Base-by-base conservation (phyloP, 306 rosid genomes). In the Senna tora region DNA sequence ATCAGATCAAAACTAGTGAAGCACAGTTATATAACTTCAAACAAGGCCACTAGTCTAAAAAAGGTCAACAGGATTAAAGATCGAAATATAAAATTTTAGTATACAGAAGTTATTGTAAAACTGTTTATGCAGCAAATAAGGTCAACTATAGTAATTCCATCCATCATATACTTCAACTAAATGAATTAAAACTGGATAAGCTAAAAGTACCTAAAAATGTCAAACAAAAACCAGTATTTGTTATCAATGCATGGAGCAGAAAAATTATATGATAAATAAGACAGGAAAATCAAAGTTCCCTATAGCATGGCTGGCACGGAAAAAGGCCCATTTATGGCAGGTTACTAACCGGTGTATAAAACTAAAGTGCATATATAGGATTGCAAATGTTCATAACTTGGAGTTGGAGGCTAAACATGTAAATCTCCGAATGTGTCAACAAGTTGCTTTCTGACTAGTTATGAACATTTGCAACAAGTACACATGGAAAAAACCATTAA, bases 1-100 rank as follows among this genome's bases (percentile, higher is more conserved):
- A 39, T 19, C 30, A 19, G 32, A 62, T 1, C 50, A 62, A 36
- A 62, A 62, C 50, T 19, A 62, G 49, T 34, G 51, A 62, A 65
- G 21, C 13, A 13, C 39, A 14, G 38, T 30, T 42, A 41, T 13
- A 32, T 6, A 25, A 65, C 2, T 20, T n/a, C 19, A 65, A 25
- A 13, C 34, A 7, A 21, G 7, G 21, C 39, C 38, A 65, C 13
- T n/a, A 46, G 11, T 45, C 55, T 9, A 9, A 14, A 22, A 7
- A 47, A 65, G 22, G 15, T 16, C 28, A 65, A 45, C 45, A 36
- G 6, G 14, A 14, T n/a, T 13, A 45, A 2, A 6, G 39, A 21
- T 65, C 45, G 39, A 15, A 65, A 13, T 30, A 28, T 43, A 6
- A 5, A 16, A 14, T 20, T 38, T 4, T 21, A 64, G 36, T 6